phyloP scores from a whole-genome alignment of 2,329 filamentous ascomycete genomes.

The Neofusicoccum parvum region DNA sequence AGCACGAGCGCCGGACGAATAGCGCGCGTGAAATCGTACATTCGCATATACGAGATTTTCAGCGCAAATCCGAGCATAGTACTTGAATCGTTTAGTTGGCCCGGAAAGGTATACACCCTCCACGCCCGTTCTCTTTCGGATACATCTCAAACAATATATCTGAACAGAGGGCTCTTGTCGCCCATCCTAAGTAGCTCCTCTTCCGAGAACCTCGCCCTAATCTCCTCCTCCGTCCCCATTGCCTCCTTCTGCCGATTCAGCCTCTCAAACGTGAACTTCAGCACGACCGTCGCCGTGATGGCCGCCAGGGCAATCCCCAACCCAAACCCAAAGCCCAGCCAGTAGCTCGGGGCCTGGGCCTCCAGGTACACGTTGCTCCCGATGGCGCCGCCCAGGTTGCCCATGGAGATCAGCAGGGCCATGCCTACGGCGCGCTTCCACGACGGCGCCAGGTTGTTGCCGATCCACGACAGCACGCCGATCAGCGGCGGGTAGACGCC shows the following conservation, averaged over 20 bases:
- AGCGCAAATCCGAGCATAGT: too few relatives aligned
- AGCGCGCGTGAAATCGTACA: too few relatives aligned
- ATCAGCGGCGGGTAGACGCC: slow-evolving; percentile 23
- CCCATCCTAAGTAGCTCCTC: slow-evolving; percentile 41
- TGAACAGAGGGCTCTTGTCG: slow-evolving; percentile 43
- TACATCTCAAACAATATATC: slow-evolving; percentile 28
- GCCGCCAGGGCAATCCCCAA: slow-evolving; percentile 30
- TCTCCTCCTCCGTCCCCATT: slow-evolving; percentile 36
- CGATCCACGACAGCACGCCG: slow-evolving; percentile 27
- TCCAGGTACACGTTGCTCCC: slow-evolving; percentile 40
- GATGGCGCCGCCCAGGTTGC: slow-evolving; percentile 35
- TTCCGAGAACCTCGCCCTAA: slow-evolving; percentile 38
- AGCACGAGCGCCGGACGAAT: too few relatives aligned
- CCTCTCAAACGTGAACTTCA: slow-evolving; percentile 34
- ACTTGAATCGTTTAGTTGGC: too few relatives aligned
- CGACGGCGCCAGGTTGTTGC: slow-evolving; percentile 45
- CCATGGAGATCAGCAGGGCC: slow-evolving; percentile 33
- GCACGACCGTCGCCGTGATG: slow-evolving; percentile 28
- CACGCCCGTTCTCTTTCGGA: too few relatives aligned
- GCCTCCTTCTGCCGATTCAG: slow-evolving; percentile 38
- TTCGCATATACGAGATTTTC: too few relatives aligned
- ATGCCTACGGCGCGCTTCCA: slow-evolving; percentile 40
- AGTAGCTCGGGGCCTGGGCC: slow-evolving; percentile 38
- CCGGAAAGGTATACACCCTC: too few relatives aligned
- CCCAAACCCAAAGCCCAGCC: slow-evolving; percentile 39